These are phyloP conservation scores for Pleurotus sapidus DNA, from an alignment of 768 basidiomycete species.

Conservation along the genomic window DNA sequence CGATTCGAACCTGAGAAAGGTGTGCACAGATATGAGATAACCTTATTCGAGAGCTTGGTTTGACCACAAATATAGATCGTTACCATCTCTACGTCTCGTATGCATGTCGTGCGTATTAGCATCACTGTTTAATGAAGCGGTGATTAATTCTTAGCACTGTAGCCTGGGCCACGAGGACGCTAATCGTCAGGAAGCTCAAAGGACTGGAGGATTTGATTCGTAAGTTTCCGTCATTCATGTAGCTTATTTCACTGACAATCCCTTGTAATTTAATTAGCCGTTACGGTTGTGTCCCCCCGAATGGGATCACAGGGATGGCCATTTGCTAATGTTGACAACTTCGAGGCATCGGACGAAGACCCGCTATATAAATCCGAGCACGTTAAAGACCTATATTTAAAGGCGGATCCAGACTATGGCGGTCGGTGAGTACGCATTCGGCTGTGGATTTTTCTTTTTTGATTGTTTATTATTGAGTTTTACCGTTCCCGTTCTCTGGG, in stretches of 20 bases:
- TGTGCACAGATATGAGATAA: slow-evolving; percentile 24
- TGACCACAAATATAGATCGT: slow-evolving; percentile 49
- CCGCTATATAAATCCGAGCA: slow-evolving; percentile 67
- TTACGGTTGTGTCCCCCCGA: slow-evolving; percentile 80
- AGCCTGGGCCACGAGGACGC: slow-evolving; percentile 93
- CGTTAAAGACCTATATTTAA: slow-evolving; percentile 83
- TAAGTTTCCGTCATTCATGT: slow-evolving; percentile 28
- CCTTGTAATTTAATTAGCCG: slow-evolving; percentile 38
- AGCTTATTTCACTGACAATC: slow-evolving; percentile 8
- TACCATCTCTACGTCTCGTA: slow-evolving; percentile 91
- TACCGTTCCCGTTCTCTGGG: slow-evolving; percentile 92
- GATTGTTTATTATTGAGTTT: slow-evolving; percentile 41
- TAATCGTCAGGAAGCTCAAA: slow-evolving; percentile 89
- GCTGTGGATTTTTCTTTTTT: not conserved
- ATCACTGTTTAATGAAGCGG: not conserved
- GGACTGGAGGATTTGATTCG: slow-evolving; percentile 84
- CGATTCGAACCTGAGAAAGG: slow-evolving; percentile 76
- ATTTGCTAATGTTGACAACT: slow-evolving; percentile 67
- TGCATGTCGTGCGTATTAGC: slow-evolving; percentile 65
- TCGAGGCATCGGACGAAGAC: slow-evolving; percentile 75
- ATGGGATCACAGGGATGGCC: slow-evolving; percentile 89
- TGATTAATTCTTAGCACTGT: not conserved
- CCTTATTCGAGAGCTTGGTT: not conserved
- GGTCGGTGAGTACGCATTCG: slow-evolving; percentile 50
- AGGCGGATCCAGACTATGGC: slow-evolving; percentile 64